Evolutionary conservation across 805 yeast genomes (phyloP).

Genomic region (Pichia heedii): DNA sequence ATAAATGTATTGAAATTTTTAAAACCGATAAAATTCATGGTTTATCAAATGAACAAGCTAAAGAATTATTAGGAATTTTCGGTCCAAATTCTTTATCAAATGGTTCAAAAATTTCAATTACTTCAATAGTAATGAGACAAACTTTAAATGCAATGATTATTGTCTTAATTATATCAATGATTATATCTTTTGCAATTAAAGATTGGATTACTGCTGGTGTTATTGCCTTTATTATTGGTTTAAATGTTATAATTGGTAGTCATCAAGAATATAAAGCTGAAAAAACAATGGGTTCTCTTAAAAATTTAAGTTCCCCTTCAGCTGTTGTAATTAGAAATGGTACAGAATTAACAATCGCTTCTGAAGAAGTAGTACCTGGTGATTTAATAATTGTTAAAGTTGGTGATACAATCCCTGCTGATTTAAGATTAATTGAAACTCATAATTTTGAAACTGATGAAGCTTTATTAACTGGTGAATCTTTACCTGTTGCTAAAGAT

Average conservation of each 20-base stretch:
- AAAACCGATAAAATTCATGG: conserved; percentile 41
- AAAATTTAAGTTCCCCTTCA: conserved; percentile 58
- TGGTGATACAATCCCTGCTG: conserved; percentile 75
- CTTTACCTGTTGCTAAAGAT: conserved; percentile 59
- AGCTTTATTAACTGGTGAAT: conserved; percentile 84
- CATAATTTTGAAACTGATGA: conserved; percentile 76
- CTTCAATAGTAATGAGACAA: conserved; percentile 53
- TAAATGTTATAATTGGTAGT: conserved; percentile 61
- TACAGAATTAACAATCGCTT: conserved; percentile 44
- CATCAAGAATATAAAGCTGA: conserved; percentile 68
- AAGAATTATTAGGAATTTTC: conserved; percentile 23
- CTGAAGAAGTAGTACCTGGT: conserved; percentile 65
- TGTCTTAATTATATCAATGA: conserved; percentile 60
- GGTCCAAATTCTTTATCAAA: conserved; percentile 61
- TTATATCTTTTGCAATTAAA: conserved; percentile 59
- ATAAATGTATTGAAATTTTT: conserved; percentile 14
- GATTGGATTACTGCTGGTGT: conserved; percentile 85
- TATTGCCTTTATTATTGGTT: conserved; percentile 53
- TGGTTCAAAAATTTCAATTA: conserved; percentile 43
- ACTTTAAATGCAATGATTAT: conserved; percentile 71
- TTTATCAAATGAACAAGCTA: conserved; percentile 29
- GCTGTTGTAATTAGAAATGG: conserved; percentile 62
- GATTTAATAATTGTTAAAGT: conserved; percentile 55
- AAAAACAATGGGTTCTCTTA: conserved; percentile 67
- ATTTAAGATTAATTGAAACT: conserved; percentile 46